Base-by-base conservation (phyloP, 805 yeast species). In the Pichia cabralensis region DNA sequence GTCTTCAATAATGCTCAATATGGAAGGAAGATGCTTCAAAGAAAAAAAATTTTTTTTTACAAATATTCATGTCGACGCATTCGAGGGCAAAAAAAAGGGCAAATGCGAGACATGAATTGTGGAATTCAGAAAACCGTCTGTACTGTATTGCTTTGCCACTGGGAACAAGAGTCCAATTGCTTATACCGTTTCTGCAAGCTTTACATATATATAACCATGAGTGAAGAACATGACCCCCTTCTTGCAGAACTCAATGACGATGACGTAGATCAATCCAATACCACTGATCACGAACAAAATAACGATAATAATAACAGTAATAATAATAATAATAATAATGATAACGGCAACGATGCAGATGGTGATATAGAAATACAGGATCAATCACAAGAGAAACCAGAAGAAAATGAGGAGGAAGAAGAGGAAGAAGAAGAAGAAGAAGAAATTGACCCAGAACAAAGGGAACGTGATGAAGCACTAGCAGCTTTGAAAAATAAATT, bases 401-500 rank as follows among this genome's bases (percentile, higher is more conserved):
- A 25, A 27, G 20, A 30, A 12, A 14, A 23, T 13, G 34, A 31
- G 6, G 15, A 15, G 4, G 32, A 30, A n/a, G 22, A n/a, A 8
- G 27, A 30, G 22, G 26, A 21, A 8, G 38, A 22, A 22, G 30
- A 12, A 16, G 21, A 33, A 16, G 33, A 34, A 11, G 37, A 28
- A 19, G 28, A 28, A 14, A 12, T 40, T 17, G 41, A 39, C 37
- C 43, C 38, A 14, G 43, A 21, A 18, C 46, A 43, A 22, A 45
- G 52, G 41, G 49, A 53, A 46, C 76, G 94, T 47, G 79, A 77
- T 41, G 71, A 74, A 45, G 94, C 96, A 12, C 60, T 92, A 42
- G 63, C 68, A 25, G 80, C 76, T 42, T 82, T 84, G 59, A 86
- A 85, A 56, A 78, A 77, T 55, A 88, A 85, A 60, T 69, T 92